Evolutionary conservation across 176 grass and related monocot genomes (phyloP), one percentile per base, ranked within the genome.

Genomic region (Oryza nivara): DNA sequence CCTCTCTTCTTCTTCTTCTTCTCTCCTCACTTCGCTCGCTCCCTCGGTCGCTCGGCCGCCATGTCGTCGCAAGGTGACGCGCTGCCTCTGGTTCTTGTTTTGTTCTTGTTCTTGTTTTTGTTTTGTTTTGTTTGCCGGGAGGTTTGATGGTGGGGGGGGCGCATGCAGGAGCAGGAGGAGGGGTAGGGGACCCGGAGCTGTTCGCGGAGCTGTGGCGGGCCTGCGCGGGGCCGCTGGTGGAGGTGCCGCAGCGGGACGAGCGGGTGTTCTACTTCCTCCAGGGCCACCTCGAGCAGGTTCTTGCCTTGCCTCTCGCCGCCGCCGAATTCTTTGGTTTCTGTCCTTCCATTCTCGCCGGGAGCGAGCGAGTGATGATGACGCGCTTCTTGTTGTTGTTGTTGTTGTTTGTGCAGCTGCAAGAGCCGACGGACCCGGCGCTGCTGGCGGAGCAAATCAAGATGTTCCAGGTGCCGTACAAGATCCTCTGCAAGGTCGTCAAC

Each of bases 261-360:
- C 89, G 84, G 77, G 96, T 99, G 35, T 94, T 92, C 74, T 99
- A 99, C 91, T 99, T 99, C 83, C 91, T 92, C 46, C 96, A 99
- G 92, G 96, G 96, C 20, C 96, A 99, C 82, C 92, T 99, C 20
- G 96, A 99, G 83, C 96, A 97, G 92, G 94, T 92, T 36, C 46
- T 70, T 44, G 19, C 44, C 46, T 70, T 44, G 19, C 44, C 25
- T 12, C 36, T 15, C 49, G 47, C 49, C 66, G 30, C 10, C 7
- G 30, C 11, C 16, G 44, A 70, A 67, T 63, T 82, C 22, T 22
- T 47, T n/a, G 6, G 4, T 17, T 8, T 15, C 2, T 4, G 1
- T 19, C 51, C 51, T 19, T 15, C 16, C 19, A 32, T n/a, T 41
- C 49, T 23, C 72, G 40, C 76, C 47, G 30, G 30, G 30, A 32